phyloP scores from a whole-genome alignment of 352 stramenopile genomes.

The Phytopythium montanum region DNA sequence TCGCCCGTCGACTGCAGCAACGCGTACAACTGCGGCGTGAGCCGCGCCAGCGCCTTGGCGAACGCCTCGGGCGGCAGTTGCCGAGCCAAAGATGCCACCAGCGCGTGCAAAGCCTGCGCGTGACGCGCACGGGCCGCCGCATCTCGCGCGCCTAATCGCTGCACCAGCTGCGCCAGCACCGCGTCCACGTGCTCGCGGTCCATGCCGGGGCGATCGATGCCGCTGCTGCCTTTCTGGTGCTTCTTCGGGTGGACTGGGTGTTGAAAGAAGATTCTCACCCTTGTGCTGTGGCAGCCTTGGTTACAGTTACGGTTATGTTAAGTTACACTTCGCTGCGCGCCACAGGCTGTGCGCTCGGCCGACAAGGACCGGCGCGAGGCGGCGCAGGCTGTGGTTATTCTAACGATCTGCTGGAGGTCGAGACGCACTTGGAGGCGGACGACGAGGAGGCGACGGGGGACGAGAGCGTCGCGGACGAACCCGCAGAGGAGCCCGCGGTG shows the following conservation, averaged over 20 bases:
- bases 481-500: slow-evolving; percentile 10
- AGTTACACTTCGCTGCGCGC: no score
- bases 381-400: slow-evolving; percentile 35
- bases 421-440: slow-evolving; percentile 16
- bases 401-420: slow-evolving; percentile 47
- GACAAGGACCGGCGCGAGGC: slow-evolving; percentile 22
- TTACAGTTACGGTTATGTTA: no score
- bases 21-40: slow-evolving; percentile 76
- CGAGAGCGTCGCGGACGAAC: slow-evolving; percentile 23
- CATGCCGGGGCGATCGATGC: no score
- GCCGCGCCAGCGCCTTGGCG: slow-evolving; percentile 61
- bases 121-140: slow-evolving; percentile 26
- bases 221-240: no score
- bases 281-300: no score
- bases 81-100: slow-evolving; percentile 60
- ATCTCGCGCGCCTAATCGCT: slow-evolving; percentile 50
- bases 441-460: slow-evolving; percentile 19
- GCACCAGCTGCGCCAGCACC: slow-evolving; percentile 54
- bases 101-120: slow-evolving; percentile 52
- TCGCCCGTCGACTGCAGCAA: slow-evolving; percentile 63
- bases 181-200: slow-evolving; percentile 70
- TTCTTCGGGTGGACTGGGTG: no score
- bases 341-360: no score
- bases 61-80: slow-evolving; percentile 81
- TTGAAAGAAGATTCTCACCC: no score